Percentiles rank a stretch among this genome's conserved stretches.
Conservation (phyloP, 192 early-diverging fungal species). For the Umbelopsis vinacea region DNA sequence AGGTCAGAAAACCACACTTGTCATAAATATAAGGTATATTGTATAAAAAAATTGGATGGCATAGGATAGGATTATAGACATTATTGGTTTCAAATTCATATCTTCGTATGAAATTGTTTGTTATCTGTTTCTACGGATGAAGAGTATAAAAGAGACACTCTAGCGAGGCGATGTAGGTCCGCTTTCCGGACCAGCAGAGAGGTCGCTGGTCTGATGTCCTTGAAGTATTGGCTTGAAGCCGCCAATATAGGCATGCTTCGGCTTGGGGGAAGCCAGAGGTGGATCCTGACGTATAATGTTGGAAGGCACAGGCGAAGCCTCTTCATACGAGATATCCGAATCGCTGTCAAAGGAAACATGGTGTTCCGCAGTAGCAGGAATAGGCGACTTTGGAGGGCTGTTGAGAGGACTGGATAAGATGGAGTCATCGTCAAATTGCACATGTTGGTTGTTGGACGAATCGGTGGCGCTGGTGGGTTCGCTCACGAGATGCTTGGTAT, state of each 20-base stretch:
- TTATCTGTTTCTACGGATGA: background rate
- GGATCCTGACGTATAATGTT: constrained; percentile 5
- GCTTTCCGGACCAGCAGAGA: background rate
- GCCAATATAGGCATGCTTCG: constrained; percentile 14
- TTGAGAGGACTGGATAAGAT: background rate
- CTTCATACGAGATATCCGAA: constrained; percentile 4
- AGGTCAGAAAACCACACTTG: too few species aligned
- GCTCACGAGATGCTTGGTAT: background rate
- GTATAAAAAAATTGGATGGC: too few species aligned
- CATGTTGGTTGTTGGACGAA: background rate
- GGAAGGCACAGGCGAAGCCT: background rate
- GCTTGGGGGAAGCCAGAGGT: constrained; percentile 7
- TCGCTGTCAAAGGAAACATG: background rate
- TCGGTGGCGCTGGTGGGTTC: background rate
- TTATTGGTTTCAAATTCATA: background rate
- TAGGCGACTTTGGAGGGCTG: constrained; percentile 1
- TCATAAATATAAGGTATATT: too few species aligned
- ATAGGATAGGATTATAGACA: too few species aligned
- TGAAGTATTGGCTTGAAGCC: background rate
- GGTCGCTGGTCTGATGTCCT: background rate
- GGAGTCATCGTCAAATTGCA: constrained; percentile 8
- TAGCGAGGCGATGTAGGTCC: too few species aligned
- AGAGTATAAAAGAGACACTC: background rate
- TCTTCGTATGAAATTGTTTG: background rate
- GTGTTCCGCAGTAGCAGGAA: background rate